Evolutionary conservation across 441 rosid species (phyloP).

Genomic region (Cnidoscolus chayamansa): DNA sequence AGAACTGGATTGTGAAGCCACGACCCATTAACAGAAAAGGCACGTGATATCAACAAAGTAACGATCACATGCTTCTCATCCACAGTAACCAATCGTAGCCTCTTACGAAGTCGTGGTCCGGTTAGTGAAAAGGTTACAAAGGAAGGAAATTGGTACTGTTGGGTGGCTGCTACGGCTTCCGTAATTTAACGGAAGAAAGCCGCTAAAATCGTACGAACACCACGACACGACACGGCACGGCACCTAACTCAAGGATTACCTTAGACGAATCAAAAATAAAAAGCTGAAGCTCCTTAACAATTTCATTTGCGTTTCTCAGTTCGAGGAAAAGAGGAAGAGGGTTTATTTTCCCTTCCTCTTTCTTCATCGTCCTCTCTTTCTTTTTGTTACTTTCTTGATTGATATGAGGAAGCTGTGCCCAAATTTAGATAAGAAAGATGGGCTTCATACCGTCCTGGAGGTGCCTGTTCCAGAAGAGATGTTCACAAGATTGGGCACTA

Average conservation of each 20-base stretch:
- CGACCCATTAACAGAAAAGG: no score
- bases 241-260: slow-evolving; percentile 38
- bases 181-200: slow-evolving; percentile 3
- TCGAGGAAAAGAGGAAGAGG: slow-evolving; percentile 33
- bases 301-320: slow-evolving; percentile 10
- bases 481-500: slow-evolving; percentile 80
- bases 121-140: background rate
- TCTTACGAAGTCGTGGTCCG: background rate
- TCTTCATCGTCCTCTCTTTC: background rate
- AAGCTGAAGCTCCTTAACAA: background rate
- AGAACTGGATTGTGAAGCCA: no score
- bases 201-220: slow-evolving; percentile 54
- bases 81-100: no score
- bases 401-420: slow-evolving; percentile 83
- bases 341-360: slow-evolving; percentile 9
- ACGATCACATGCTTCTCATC: no score
- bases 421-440: slow-evolving; percentile 72
- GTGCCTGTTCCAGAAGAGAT: slow-evolving; percentile 96
- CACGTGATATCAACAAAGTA: no score
- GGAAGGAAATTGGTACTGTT: no score
- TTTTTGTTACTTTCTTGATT: background rate
- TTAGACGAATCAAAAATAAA: slow-evolving; percentile 6
- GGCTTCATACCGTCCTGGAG: slow-evolving; percentile 82
- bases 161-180: background rate
- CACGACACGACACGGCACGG: slow-evolving; percentile 33